These are phyloP conservation scores for Capronia americana DNA, from an alignment of 2,329 filamentous ascomycete species.

Conservation along the genomic window DNA sequence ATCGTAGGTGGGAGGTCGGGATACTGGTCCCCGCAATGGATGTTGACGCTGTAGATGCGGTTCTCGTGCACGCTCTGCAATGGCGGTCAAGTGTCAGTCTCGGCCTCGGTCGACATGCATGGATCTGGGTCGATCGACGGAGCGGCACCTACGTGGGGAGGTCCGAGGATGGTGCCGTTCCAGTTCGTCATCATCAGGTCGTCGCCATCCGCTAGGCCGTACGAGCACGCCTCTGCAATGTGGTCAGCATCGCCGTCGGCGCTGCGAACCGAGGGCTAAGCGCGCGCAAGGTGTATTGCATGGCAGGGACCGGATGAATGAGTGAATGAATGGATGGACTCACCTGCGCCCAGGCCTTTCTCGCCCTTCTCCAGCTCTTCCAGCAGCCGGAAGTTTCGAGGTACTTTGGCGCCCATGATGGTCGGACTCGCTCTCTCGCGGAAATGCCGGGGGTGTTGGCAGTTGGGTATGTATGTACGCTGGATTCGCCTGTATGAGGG, in stretches of 20 bases:
- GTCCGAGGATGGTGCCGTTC: slow-evolving; percentile 97
- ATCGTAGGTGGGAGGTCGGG: slow-evolving; percentile 88
- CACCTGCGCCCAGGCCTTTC: slow-evolving; percentile 92
- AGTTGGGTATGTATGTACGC: neutral
- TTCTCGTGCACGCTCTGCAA: slow-evolving; percentile 94
- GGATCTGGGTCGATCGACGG: neutral
- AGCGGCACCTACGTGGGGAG: slow-evolving; percentile 77
- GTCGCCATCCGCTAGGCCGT: slow-evolving; percentile 90
- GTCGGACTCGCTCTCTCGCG: neutral
- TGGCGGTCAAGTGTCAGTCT: slow-evolving; percentile 10
- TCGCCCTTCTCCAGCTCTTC: slow-evolving; percentile 99
- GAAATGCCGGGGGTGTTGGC: neutral
- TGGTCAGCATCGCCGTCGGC: slow-evolving; percentile 43
- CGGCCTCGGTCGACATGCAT: neutral
- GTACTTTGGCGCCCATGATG: slow-evolving; percentile 74
- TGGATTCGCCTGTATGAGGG: slow-evolving; percentile 6
- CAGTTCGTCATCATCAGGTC: slow-evolving; percentile 98
- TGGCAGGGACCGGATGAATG: neutral
- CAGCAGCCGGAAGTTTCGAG: slow-evolving; percentile 92
- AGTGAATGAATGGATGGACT: slow-evolving; percentile 40
- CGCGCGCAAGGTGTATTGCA: neutral
- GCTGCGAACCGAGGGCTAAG: neutral
- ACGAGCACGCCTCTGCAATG: slow-evolving; percentile 85
- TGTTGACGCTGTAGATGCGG: slow-evolving; percentile 97
- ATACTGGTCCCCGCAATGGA: slow-evolving; percentile 90